Evolutionary conservation across 139 green algal species (phyloP), one percentile per base, ranked within the genome.

Genomic region (Edaphochlamys debaryana): DNA sequence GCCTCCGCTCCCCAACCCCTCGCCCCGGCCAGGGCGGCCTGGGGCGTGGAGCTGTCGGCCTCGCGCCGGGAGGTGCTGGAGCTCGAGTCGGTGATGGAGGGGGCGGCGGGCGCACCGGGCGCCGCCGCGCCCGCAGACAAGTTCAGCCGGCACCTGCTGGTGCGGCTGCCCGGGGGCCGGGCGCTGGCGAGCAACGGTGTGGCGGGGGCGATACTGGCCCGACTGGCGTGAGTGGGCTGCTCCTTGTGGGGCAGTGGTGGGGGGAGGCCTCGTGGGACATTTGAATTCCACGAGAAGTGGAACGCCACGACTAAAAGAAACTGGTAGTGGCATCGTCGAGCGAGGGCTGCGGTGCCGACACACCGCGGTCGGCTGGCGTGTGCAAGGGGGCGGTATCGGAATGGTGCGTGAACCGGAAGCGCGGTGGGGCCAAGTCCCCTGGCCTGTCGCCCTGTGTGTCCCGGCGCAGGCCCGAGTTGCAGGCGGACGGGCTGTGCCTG

Each of bases 61-160:
- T 9, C 37, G 2, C 30, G 37, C 17, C 62, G 79, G 8, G 87
- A 87, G 60, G 85, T 97, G 22, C 64, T 94, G 60, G 94, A 97
- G 86, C 87, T 98, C 19, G 93, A 96, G 69, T 95, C 91, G 6
- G 89, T 88, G 54, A 93, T 91, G 62, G 29, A n/a, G 54, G 37
- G 38, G 38, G 69, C 62, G 34, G 23, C 38, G 73, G 58, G 11
- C 62, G 23, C 50, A 19, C 19, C 27, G 27, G 45, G 34, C n/a
- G 79, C 52, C 52, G 36, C 32, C n/a, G 17, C 54, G 25, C 37
- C 4, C 38, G 19, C 11, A 29, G 79, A 86, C 62, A 98, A 98
- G 91, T 97, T 95, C 84, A 94, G 87, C 23, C 84, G 94, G 7
- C 95, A 98, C 86, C 56, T 98, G 34, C 50, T 95, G 8, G 60